Conservation (phyloP, 768 basidiomycete genomes). For the Lyophyllum decastes region DNA sequence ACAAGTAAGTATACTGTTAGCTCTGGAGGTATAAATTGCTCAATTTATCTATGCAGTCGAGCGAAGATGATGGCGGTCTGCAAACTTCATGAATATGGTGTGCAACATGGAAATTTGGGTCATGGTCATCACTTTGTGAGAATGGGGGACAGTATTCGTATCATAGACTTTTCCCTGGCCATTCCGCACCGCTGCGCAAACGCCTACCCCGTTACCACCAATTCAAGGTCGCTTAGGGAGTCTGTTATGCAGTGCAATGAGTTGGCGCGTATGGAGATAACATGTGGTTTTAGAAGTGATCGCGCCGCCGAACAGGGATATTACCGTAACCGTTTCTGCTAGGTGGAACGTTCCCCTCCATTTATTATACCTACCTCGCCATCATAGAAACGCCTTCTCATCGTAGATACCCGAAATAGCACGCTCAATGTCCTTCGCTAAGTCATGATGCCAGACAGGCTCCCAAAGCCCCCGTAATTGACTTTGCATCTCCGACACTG, state of each 20-base stretch:
- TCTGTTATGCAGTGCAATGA: slow-evolving; percentile 19
- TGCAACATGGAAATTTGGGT: slow-evolving; percentile 35
- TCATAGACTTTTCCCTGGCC: slow-evolving; percentile 37
- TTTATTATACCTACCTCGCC: background rate
- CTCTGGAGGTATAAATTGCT: background rate
- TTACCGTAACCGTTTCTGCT: background rate
- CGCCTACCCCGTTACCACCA: slow-evolving; percentile 2
- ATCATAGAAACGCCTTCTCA: slow-evolving; percentile 4
- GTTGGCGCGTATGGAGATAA: slow-evolving; percentile 20
- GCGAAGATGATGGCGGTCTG: slow-evolving; percentile 31
- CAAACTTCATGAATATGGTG: slow-evolving; percentile 35
- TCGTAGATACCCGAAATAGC: slow-evolving; percentile 25
- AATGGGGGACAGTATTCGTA: slow-evolving; percentile 28
- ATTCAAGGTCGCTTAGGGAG: background rate
- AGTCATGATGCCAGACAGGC: slow-evolving; percentile 51
- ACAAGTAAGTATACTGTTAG: background rate
- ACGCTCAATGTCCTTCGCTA: slow-evolving; percentile 37
- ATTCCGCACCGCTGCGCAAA: slow-evolving; percentile 28
- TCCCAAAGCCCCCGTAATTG: slow-evolving; percentile 43
- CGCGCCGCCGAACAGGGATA: slow-evolving; percentile 1
- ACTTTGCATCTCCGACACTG: slow-evolving; percentile 29
- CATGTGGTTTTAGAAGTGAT: slow-evolving; percentile 13
- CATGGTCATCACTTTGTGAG: slow-evolving; percentile 32
- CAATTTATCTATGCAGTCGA: slow-evolving; percentile 23
- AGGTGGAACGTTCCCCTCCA: no score